Evolutionary conservation across 805 yeast genomes (phyloP).

Genomic region (Metschnikowia arizonensis): DNA sequence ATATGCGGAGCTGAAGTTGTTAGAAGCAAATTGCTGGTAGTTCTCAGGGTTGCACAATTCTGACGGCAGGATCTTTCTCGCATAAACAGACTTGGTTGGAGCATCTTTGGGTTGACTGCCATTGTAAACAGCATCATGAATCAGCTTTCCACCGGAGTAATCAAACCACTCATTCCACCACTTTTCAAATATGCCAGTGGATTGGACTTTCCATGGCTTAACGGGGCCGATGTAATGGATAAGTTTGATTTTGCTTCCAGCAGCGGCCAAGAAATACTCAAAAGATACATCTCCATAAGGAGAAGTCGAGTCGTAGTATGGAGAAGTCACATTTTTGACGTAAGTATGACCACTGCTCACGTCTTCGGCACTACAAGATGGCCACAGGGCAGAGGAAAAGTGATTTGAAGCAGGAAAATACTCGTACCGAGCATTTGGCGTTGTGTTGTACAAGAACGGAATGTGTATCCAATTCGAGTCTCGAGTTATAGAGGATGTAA

Average conservation of each 20-base stretch:
- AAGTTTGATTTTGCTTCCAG: slow-evolving; percentile 38
- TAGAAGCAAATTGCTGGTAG: slow-evolving; percentile 22
- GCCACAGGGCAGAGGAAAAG: slow-evolving; percentile 28
- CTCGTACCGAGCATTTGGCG: slow-evolving; percentile 60
- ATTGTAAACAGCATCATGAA: slow-evolving; percentile 19
- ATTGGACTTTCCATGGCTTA: slow-evolving; percentile 50
- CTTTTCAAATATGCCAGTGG: slow-evolving; percentile 20
- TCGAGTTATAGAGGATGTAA: background rate
- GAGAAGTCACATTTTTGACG: background rate
- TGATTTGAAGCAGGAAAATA: slow-evolving; percentile 64
- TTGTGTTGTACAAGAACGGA: slow-evolving; percentile 83
- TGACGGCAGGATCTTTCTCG: slow-evolving; percentile 15
- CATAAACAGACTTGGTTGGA: background rate
- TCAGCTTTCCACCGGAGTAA: slow-evolving; percentile 25
- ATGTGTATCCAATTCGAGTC: slow-evolving; percentile 57
- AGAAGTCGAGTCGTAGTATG: slow-evolving; percentile 2
- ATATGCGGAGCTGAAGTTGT: background rate
- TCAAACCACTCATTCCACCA: slow-evolving; percentile 42
- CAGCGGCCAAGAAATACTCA: slow-evolving; percentile 6
- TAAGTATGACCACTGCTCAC: background rate
- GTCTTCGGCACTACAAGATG: background rate
- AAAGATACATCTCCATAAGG: slow-evolving; percentile 8
- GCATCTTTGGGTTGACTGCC: background rate
- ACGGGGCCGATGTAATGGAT: slow-evolving; percentile 64
- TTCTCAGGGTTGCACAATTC: slow-evolving; percentile 30